Base-by-base conservation (phyloP, 257 asterid genomes). In the Nicotiana undulata region DNA sequence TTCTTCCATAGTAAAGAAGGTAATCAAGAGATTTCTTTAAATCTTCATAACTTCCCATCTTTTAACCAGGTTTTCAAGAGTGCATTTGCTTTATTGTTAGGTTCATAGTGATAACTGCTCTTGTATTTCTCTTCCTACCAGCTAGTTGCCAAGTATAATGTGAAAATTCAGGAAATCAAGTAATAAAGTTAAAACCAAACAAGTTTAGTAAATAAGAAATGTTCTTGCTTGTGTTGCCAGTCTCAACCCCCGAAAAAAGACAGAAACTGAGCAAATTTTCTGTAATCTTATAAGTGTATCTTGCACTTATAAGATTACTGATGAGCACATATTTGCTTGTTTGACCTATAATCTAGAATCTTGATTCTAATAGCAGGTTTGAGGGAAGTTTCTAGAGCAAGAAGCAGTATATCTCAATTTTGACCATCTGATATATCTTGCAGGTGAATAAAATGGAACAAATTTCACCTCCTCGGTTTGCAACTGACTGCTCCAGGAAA, bases 1-100 rank as follows among this genome's bases (percentile, higher is more conserved):
- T 86, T 90, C 90, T 65, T 56, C 84, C 67, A 81, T 85, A 28
- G 76, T 90, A 40, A 88, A 82, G 82, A 90, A 94, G 98, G 98
- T 92, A 89, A 84, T 68, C 53, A 52, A 63, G 60, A 40, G 61
- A 51, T 56, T 46, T 51, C 8, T 44, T 70, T 83, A 28, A 31
- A 29, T 44, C 59, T 75, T 68, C 82, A 28, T 2, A 46, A 20
- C 34, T 67, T 67, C 55, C 76, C 44, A 37, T 67, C 55, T 67
- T 67, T 60, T 55, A 60, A 56, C 60, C 64, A 63, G n/a, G 77
- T 26, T 80, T 75, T 56, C 17, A 32, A 81, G 76, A 67, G 53
- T 53, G 32, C 13, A 12, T 44, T 70, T 70, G 77, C 15, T 72
- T 72, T 72, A 24, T 49, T 56, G 24, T 46, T 7, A 72, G 26